A percentile compares a stretch with the other conserved stretches of the same genome.
phyloP scores from a whole-genome alignment of 75 land plant genomes.

The Pinus tabuliformis region DNA sequence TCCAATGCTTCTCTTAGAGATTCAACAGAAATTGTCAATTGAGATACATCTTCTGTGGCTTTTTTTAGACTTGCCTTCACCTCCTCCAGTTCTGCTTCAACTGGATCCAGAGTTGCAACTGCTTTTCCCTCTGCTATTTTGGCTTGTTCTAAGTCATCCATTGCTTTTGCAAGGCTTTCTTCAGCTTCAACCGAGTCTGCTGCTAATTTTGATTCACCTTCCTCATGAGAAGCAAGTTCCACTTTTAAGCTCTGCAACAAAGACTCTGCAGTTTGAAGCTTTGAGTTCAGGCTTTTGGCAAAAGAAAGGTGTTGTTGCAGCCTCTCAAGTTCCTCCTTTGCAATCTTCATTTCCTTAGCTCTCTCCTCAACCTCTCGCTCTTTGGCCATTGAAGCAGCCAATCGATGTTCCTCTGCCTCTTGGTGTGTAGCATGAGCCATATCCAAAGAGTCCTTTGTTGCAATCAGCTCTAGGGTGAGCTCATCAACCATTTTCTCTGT shows the following conservation, averaged over 20 bases:
- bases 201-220: slow-evolving; percentile 34
- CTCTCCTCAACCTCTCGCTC: slow-evolving; percentile 28
- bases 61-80: slow-evolving; percentile 54
- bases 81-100: slow-evolving; percentile 48
- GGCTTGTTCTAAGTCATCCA: slow-evolving; percentile 27
- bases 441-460: slow-evolving; percentile 59
- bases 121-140: slow-evolving; percentile 28
- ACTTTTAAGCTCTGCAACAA: slow-evolving; percentile 44
- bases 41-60: slow-evolving; percentile 42
- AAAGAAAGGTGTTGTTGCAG: slow-evolving; percentile 39
- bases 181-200: slow-evolving; percentile 14
- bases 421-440: slow-evolving; percentile 59
- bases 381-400: slow-evolving; percentile 38
- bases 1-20: slow-evolving; percentile 60
- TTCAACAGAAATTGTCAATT: slow-evolving; percentile 39
- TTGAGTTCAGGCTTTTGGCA: slow-evolving; percentile 46
- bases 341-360: slow-evolving; percentile 55
- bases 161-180: slow-evolving; percentile 19
- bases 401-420: slow-evolving; percentile 65
- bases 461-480: slow-evolving; percentile 58
- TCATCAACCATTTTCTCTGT: slow-evolving; percentile 64
- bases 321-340: slow-evolving; percentile 50
- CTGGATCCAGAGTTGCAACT: slow-evolving; percentile 30
- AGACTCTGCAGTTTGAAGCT: slow-evolving; percentile 39
- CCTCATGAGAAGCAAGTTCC: slow-evolving; percentile 56